phyloP scores from a whole-genome alignment of 2,329 filamentous ascomycete genomes.

The Didymella glomerata region DNA sequence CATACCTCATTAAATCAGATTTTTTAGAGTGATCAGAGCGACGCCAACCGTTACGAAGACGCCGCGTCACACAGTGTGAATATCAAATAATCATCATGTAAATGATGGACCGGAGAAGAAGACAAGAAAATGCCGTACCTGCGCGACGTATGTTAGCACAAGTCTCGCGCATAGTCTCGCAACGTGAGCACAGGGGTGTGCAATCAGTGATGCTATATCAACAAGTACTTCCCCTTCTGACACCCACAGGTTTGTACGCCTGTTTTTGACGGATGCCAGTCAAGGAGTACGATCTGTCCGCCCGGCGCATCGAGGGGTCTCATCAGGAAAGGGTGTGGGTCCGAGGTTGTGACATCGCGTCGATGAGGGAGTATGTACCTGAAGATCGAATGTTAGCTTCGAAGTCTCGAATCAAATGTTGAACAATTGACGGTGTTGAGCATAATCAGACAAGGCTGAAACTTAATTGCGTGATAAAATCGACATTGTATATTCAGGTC shows the following conservation, averaged over 20 bases:
- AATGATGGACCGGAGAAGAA: conserved; percentile 54
- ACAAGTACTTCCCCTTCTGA: conserved; percentile 66
- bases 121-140: conserved; percentile 44
- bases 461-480: conserved; percentile 68
- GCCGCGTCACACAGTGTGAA: conserved; percentile 74
- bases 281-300: conserved; percentile 68
- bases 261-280: conserved; percentile 61
- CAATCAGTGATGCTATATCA: conserved; percentile 74
- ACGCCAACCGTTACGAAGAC: conserved; percentile 58
- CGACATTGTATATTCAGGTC: conserved; percentile 70
- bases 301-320: conserved; percentile 73
- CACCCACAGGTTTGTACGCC: conserved; percentile 72
- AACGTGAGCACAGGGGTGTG: conserved; percentile 24
- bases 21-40: conserved; percentile 70
- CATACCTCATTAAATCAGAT: conserved; percentile 76
- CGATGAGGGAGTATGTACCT: conserved; percentile 44
- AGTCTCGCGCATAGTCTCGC: conserved; percentile 17
- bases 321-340: conserved; percentile 57
- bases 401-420: conserved; percentile 22
- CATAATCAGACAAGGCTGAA: conserved; percentile 74
- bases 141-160: conserved; percentile 30
- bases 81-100: conserved; percentile 70
- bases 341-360: conserved; percentile 19
- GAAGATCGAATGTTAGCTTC: conserved; percentile 39
- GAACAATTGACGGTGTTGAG: conserved; percentile 26